Percentiles rank a stretch among this genome's conserved stretches.
Evolutionary conservation across 83 land plant genomes (phyloP).

Genomic region (Isoetes engelmannii): DNA sequence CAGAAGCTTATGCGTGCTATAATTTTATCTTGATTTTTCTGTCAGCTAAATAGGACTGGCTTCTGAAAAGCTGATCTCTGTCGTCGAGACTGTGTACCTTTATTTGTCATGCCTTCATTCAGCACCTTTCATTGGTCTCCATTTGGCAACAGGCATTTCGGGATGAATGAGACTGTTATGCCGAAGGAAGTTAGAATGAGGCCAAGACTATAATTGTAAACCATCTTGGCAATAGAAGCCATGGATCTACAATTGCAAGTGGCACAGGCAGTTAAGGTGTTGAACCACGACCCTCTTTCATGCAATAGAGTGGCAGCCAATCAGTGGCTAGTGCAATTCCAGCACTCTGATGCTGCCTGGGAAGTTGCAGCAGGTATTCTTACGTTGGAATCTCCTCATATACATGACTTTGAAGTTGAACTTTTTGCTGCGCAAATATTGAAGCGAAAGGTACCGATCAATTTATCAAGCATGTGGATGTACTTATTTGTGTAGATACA

Average conservation of each 20-base stretch:
- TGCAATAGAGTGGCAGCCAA: conserved; percentile 92
- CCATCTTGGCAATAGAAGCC: conserved; percentile 12
- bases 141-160: too few relatives aligned
- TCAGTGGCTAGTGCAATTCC: conserved; percentile 93
- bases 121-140: too few relatives aligned
- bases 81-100: too few relatives aligned
- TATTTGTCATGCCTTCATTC: too few relatives aligned
- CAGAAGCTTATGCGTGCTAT: too few relatives aligned
- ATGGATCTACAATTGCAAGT: conserved; percentile 60
- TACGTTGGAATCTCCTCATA: conserved; percentile 32
- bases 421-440: conserved; percentile 94
- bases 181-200: too few relatives aligned
- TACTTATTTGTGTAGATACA: not conserved
- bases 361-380: conserved; percentile 80
- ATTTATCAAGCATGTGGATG: not conserved
- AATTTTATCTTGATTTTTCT: too few relatives aligned
- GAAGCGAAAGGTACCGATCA: conserved; percentile 93
- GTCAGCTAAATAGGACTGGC: too few relatives aligned
- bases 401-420: conserved; percentile 55
- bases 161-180: too few relatives aligned
- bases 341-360: conserved; percentile 86
- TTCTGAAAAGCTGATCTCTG: too few relatives aligned
- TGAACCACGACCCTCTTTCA: conserved; percentile 74
- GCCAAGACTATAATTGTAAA: too few relatives aligned
- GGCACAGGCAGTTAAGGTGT: conserved; percentile 82